Evolutionary conservation across 2,329 filamentous ascomycete genomes (phyloP).

Genomic region (Emmonsiellopsis sp.): DNA sequence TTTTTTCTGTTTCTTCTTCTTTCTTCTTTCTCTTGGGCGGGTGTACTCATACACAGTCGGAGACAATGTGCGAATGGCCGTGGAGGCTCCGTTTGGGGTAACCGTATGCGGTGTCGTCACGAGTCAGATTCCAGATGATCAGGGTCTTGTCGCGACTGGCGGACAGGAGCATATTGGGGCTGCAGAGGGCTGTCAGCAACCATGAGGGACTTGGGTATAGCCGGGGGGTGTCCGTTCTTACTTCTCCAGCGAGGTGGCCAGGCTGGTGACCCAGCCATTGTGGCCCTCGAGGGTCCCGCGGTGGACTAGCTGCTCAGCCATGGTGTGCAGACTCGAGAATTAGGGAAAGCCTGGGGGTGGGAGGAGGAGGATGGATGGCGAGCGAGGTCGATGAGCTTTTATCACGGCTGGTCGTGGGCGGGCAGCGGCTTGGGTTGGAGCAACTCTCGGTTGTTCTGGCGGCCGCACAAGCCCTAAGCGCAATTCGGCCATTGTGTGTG

Average conservation of each 20-base stretch:
- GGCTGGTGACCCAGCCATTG: conserved; percentile 98
- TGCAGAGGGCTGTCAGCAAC: conserved; percentile 21
- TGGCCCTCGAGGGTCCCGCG: conserved; percentile 98
- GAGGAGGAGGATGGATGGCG: conserved; percentile 27
- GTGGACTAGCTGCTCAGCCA: conserved; percentile 92
- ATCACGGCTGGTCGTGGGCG: not conserved
- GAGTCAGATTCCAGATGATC: conserved; percentile 99
- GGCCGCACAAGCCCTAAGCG: conserved; percentile 31
- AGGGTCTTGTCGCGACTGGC: conserved; percentile 95
- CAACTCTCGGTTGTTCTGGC: conserved; percentile 18
- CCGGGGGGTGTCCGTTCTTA: conserved; percentile 38
- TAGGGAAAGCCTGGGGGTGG: conserved; percentile 24
- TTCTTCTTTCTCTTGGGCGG: conserved; percentile 7
- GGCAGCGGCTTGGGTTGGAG: not conserved
- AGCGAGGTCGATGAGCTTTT: conserved; percentile 20
- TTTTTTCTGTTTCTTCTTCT: conserved; percentile 13
- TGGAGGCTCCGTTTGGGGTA: conserved; percentile 98
- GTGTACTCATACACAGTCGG: conserved; percentile 81
- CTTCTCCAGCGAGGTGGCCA: conserved; percentile 99
- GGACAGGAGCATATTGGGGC: conserved; percentile 99
- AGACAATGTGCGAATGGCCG: conserved; percentile 99
- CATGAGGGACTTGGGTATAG: not conserved
- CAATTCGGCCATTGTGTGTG: conserved; percentile 16
- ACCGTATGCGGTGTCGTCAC: conserved; percentile 95
- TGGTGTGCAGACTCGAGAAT: conserved; percentile 37